Base-by-base conservation (phyloP, 148 eudicot species). In the Rhododendron williamsianum region DNA sequence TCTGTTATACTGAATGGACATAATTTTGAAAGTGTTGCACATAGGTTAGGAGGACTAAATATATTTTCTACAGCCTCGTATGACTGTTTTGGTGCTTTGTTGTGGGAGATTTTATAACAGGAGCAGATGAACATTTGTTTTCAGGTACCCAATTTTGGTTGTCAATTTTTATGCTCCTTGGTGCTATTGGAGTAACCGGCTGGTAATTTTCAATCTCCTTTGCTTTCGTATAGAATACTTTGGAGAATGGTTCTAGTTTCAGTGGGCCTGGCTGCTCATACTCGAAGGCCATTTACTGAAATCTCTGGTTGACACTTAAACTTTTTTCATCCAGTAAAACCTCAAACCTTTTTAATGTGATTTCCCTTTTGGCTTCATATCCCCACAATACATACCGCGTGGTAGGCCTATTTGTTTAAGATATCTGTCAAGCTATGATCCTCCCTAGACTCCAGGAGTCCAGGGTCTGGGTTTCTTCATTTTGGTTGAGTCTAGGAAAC, bases 81-180 rank as follows among this genome's bases (percentile, higher is more conserved):
- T 58, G 30, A 58, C 63, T 84, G 10, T 27, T n/a, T 77, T 77
- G 73, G 60, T 54, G 60, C 60, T 54, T 16, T 54, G 1, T 54
- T 1, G 18, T 46, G 38, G 48, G 30, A 49, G 30, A 38, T 71
- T 76, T 84, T 45, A 18, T 82, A 65, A 60, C 79, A 38, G 4
- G 21, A 25, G 80, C 52, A 78, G 41, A 82, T 49, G 76, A 52
- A 80, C 49, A 72, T 86, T 85, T 76, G 54, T 90, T 87, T 90
- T 78, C 94, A 96, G 99, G 86, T 89, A 95, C 49, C 92, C 90
- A 43, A 93, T 95, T 85, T 82, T 95, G 92, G 92, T 92, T 30
- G 96, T 95, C 85, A 94, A 95, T 88, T 95, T 95, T 86, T 94
- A 67, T 91, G 96, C 98, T 87, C 97, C 98, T 78, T 95, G 98